Evolutionary conservation across 176 grass and related monocot species (phyloP), one percentile per base, ranked within the genome.

Genomic region (Pontederia paniculata): DNA sequence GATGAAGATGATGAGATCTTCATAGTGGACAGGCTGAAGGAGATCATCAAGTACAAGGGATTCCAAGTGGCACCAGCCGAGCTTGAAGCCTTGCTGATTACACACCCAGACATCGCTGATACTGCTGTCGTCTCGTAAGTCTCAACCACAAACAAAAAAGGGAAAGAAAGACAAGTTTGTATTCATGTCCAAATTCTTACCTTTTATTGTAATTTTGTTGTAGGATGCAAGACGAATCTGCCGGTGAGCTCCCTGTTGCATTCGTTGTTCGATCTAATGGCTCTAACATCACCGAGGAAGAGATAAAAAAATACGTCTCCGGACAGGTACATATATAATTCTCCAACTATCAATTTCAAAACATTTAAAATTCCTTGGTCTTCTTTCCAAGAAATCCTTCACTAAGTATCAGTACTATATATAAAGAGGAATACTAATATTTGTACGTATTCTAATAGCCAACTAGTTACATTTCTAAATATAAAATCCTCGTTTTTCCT

Each of bases 1-100:
- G 60, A 63, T 21, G 60, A 63, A 42, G 60, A 63, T 44, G 60
- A 63, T 20, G 60, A 63, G 19, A 63, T 63, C 44, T 63, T 63
- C 44, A 63, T 63, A 18, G 60, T 63, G 3, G 60, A 63, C 18
- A 47, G 60, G 60, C 60, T 63, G 14, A 63, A 63, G 18, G 60
- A 63, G 60, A 23, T 63, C 17, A 63, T 63, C 12, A 63, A 63
- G 60, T 63, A 63, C 60, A 63, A 63, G 18, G 60, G 60, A 10
- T 63, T 63, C 18, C 60, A 63, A 15, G 60, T 63, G 5, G 60
- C 60, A 11, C 60, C 60, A 9, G 60, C 60, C 2, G 60, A 63
- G 20, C 60, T 63, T 20, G 60, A 63, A 2, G 43, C 60, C 19
- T 23, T 63, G 60, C 60, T 63, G 44, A 47, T 48, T 44, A 22